Evolutionary conservation across 805 yeast species (phyloP).

Genomic region (Yamadazyma phyllophila): DNA sequence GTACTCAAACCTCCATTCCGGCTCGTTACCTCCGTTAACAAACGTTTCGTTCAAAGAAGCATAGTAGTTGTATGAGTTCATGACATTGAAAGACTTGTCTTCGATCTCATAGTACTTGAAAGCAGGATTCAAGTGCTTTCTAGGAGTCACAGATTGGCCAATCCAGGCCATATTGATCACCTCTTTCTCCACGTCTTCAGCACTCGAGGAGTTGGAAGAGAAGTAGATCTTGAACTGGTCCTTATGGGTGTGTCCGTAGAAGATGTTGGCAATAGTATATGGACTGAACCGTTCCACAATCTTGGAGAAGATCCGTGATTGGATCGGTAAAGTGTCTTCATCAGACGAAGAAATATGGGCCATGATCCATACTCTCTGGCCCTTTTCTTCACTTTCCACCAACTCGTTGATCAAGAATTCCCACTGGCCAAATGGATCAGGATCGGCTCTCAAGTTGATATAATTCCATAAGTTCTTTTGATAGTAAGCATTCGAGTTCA

Average conservation of each 20-base stretch:
- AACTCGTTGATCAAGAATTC: constrained; percentile 61
- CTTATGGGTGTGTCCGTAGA: constrained; percentile 69
- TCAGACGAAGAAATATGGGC: constrained; percentile 63
- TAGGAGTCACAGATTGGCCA: constrained; percentile 65
- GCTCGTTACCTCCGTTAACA: constrained; percentile 51
- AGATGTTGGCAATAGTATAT: constrained; percentile 62
- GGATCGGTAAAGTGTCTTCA: constrained; percentile 58
- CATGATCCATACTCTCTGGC: constrained; percentile 70
- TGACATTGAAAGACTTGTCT: constrained; percentile 53
- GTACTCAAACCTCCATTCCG: constrained; percentile 64
- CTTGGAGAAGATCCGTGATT: constrained; percentile 52
- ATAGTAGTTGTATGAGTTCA: constrained; percentile 59
- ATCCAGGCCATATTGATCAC: constrained; percentile 62
- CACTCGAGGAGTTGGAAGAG: constrained; percentile 41
- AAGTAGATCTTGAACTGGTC: constrained; percentile 66
- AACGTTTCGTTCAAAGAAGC: constrained; percentile 58
- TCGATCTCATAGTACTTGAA: constrained; percentile 75
- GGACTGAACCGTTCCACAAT: constrained; percentile 68
- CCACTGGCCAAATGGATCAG: constrained; percentile 64
- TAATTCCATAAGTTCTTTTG: constrained; percentile 52
- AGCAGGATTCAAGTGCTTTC: constrained; percentile 58
- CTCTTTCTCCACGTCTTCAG: constrained; percentile 37
- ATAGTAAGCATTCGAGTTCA: constrained; percentile 70
- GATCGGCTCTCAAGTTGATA: constrained; percentile 49
- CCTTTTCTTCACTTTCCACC: constrained; percentile 51